Evolutionary conservation across 1,139 yeast species (phyloP), one percentile per base, ranked within the genome.

Genomic region (Yamadazyma jaroonii): DNA sequence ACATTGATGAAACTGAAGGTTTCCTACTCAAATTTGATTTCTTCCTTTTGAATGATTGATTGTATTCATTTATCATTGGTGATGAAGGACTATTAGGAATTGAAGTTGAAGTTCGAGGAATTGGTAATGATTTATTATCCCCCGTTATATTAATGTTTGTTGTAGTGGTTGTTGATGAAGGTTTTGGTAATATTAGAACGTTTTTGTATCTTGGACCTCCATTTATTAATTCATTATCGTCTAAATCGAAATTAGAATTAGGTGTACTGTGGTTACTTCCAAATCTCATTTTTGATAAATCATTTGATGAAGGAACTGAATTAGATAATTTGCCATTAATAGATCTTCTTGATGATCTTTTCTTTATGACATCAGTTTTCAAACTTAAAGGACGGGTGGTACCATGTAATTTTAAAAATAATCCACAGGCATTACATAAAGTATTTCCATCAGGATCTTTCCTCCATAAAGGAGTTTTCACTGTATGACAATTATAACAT

Each of bases 281-380:
- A 21, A 36, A 41, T 31, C 22, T 35, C 12, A 35, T 35, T 35
- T 38, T 33, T 6, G 21, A 29, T 14, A 32, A 28, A 20, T 41
- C 45, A 33, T 27, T 34, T 5, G 42, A 24, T 29, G 25, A 44
- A 1, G 52, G 50, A 24, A 48, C 28, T 3, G 49, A 42, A 36
- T 43, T 45, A 5, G 46, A 42, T 32, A 45, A 38, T 38, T 45
- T 45, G 10, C 30, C 36, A 27, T 32, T 32, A 15, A 35, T 26
- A 1, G 43, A 34, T 37, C 46, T 43, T 32, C 51, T 37, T 5
- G 47, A 38, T n/a, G 48, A 47, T 54, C 97, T 74, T 42, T 92
- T 83, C 62, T 88, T 87, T 53, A 90, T 90, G 10, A 89, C 89
- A 61, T 89, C 96, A 3, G 96, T 88, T 59, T 90, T 90, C 48